Base-by-base conservation (phyloP, 306 rosid genomes). In the Fragaria vesca region DNA sequence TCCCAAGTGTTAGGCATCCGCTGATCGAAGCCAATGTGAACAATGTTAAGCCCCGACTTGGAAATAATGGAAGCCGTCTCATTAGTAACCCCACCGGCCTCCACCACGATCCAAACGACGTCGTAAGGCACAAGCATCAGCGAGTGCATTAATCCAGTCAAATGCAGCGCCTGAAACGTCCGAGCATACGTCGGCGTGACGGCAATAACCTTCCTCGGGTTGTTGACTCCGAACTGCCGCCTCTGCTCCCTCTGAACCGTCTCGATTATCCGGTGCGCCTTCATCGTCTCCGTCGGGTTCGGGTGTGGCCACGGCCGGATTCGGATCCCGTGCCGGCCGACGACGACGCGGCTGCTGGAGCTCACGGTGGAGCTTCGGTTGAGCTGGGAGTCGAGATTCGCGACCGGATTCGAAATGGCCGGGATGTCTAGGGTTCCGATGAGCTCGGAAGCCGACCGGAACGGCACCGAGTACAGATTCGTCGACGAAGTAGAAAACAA, bases 231-330 rank as follows among this genome's bases (percentile, higher is more conserved):
- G 57, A 90, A 96, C 83, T 88, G 91, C 24, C 88, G 81, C 88
- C 87, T 84, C 90, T 96, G 99, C 87, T 96, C 99, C 78, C 66
- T 87, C 84, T 96, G 98, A 38, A 96, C 99, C 32, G 94, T 83
- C 82, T 91, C 94, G 52, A 96, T 88, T 66, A 96, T 96, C 80
- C 83, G 90, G 77, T 96, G 98, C 79, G 99, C 99, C 87, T 90
- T 87, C 99, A 96, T 96, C 20, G 93, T 93, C 81, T 96, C 99
- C 43, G 71, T 88, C 43, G 96, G 97, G 87, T 93, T 88, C 82
- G 99, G 99, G 77, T 96, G 99, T 9, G 99, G 99, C 99, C 98
- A 96, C 20, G 99, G 93, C 75, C 98, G 87, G 85, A 96, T 89
- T 80, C 99, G 98, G 94, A 96, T 96, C 91, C 99, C 99, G 66